Base-by-base conservation (phyloP, 2,329 filamentous ascomycete species). In the Lecanosticta acicola region DNA sequence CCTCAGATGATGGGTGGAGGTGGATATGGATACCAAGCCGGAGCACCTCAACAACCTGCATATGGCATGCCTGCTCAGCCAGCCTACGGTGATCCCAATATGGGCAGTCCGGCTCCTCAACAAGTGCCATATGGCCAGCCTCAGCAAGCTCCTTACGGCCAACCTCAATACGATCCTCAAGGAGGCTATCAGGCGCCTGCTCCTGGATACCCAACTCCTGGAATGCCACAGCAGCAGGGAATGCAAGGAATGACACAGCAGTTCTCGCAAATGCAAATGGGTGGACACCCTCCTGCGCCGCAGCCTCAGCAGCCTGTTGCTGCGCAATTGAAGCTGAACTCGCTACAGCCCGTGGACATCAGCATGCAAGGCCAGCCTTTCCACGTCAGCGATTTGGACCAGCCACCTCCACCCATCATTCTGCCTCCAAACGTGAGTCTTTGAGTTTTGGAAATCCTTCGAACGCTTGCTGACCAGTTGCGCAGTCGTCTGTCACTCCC, bases 321-420 rank as follows among this genome's bases (percentile, higher is more conserved):
- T 32, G 68, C 70, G 71, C 58, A 70, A 34, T 66, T 71, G 51
- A 69, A 73, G 38, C 72, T 95, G 57, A 97, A 96, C 70, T 87
- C 91, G 70, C 80, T 97, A 49, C 91, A 93, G 66, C 87, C 90
- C 14, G 91, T 89, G 35, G 93, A 98, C 65, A 78, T 98, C 50
- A 65, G 64, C 48, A 54, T 57, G 41, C 78, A 95, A 61, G 87
- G 85, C 59, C 87, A 94, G 69, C 90, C 91, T 19, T 94, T 98
- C 72, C 91, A 94, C 65, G 89, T 94, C 58, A 82, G 85, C 40
- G 93, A 97, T 72, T 73, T 98, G 54, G 91, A 97, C 60, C 78
- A 90, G 50, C 87, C 90, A 37, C 93, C 93, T 26, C 93, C 93
- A 48, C 84, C 88, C 13, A 94, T 95, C 61, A 81, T 94, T 58